These are phyloP conservation scores for Oxytropis ochrocephala DNA, from an alignment of 306 rosid species.

Conservation along the genomic window DNA sequence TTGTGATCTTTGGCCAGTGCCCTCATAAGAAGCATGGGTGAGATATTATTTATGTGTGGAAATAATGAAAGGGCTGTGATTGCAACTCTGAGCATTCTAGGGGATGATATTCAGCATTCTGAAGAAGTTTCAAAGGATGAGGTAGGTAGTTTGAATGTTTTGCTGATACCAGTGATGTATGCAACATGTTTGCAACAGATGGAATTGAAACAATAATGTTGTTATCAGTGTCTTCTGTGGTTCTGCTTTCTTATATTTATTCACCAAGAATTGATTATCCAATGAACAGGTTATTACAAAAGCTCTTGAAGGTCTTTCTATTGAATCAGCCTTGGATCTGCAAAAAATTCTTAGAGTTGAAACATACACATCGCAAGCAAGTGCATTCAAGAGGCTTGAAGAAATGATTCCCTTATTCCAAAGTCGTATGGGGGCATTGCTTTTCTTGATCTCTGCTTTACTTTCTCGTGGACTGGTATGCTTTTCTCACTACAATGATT, in stretches of 20 bases:
- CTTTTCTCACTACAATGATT: neutral
- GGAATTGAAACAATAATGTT: slow-evolving; percentile 7
- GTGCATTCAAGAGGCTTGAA: slow-evolving; percentile 59
- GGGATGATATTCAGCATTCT: slow-evolving; percentile 24
- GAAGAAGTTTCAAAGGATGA: slow-evolving; percentile 41
- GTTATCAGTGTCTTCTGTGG: neutral
- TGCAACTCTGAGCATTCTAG: slow-evolving; percentile 57
- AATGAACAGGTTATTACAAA: slow-evolving; percentile 44
- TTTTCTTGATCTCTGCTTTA: slow-evolving; percentile 80
- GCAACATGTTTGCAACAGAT: slow-evolving; percentile 9
- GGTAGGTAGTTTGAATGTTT: slow-evolving; percentile 35
- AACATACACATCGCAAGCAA: slow-evolving; percentile 44
- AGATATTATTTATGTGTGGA: slow-evolving; percentile 80
- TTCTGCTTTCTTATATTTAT: neutral
- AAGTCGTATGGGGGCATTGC: slow-evolving; percentile 95
- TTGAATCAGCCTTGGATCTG: slow-evolving; percentile 64
- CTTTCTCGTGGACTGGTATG: slow-evolving; percentile 90
- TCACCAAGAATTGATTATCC: slow-evolving; percentile 5
- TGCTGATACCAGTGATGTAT: neutral
- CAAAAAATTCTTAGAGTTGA: slow-evolving; percentile 64
- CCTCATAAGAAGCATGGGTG: slow-evolving; percentile 73
- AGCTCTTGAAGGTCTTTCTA: slow-evolving; percentile 65
- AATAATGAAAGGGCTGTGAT: slow-evolving; percentile 52
- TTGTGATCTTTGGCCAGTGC: slow-evolving; percentile 44
- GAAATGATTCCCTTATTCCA: slow-evolving; percentile 60